A percentile compares a stretch with the other conserved stretches of the same genome.
phyloP scores from a whole-genome alignment of 2,329 filamentous ascomycete genomes.

The Arthrinium puccinioides region DNA sequence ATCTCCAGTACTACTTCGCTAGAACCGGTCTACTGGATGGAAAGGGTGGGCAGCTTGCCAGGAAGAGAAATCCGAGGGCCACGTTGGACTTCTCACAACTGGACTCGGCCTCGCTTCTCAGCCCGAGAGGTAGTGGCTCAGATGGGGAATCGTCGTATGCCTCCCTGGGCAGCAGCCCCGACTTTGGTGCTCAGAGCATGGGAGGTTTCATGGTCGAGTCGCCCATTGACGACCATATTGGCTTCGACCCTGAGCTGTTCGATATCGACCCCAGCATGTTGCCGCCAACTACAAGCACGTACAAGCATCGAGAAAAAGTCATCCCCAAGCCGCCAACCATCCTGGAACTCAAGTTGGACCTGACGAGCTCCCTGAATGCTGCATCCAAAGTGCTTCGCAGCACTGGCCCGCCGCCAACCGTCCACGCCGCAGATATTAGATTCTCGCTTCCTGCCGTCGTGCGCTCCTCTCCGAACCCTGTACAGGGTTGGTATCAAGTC shows the following conservation, averaged over 20 bases:
- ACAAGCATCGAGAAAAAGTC: slow-evolving; percentile 75
- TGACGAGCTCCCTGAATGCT: slow-evolving; percentile 34
- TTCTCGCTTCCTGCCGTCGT: slow-evolving; percentile 6
- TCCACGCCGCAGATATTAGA: background rate
- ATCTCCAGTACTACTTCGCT: slow-evolving; percentile 97
- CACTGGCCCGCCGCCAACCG: slow-evolving; percentile 26
- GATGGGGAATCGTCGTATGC: slow-evolving; percentile 54
- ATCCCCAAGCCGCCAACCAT: slow-evolving; percentile 80
- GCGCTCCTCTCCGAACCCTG: slow-evolving; percentile 9
- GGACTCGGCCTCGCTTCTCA: slow-evolving; percentile 27
- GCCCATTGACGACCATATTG: slow-evolving; percentile 34
- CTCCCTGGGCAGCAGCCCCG: slow-evolving; percentile 53
- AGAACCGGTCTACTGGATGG: slow-evolving; percentile 88
- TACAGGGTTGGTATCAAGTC: slow-evolving; percentile 67
- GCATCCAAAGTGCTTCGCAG: slow-evolving; percentile 55
- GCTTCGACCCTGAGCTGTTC: slow-evolving; percentile 50
- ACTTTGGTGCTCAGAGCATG: slow-evolving; percentile 34
- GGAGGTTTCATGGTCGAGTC: slow-evolving; percentile 37
- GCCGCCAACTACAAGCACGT: slow-evolving; percentile 95
- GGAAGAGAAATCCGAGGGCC: slow-evolving; percentile 55
- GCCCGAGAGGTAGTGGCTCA: slow-evolving; percentile 32
- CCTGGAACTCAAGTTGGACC: slow-evolving; percentile 60
- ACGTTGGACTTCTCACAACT: slow-evolving; percentile 52
- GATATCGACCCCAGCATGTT: slow-evolving; percentile 72
- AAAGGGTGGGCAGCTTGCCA: slow-evolving; percentile 79